Base-by-base conservation (phyloP, 106 monocot species). In the Apostasia shenzhenica region DNA sequence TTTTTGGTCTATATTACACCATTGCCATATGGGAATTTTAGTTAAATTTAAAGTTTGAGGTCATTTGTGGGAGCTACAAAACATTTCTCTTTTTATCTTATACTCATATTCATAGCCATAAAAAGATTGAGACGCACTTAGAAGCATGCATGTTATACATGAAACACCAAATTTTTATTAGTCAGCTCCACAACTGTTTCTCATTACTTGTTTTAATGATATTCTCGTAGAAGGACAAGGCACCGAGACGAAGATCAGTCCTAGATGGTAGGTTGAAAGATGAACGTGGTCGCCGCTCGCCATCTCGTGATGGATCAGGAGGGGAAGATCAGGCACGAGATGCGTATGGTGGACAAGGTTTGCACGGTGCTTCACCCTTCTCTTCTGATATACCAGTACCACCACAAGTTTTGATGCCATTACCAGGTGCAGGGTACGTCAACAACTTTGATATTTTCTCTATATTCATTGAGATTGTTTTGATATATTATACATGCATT, bases 341-440 rank as follows among this genome's bases (percentile, higher is more conserved):
- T 78, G 78, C 81, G 7, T 93, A 81, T 81, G 87, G 80, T 64
- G 79, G 75, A 43, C 83, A 80, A 77, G 83, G 86, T 2, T 70
- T 91, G 67, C 82, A 68, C 69, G 91, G 85, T 43, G 78, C 75
- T 71, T 74, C 83, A 72, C 75, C 88, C 6, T 90, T 90, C 71
- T 75, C 91, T 61, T 67, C 87, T 43, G 92, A 97, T 70, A 75
- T 92, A 4, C 81, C 92, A 1, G 76, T 77, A 59, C 91, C 88
- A 39, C 94, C 93, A 6, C 88, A 85, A 54, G 77, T 99, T 51
- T 76, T 99, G 71, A 90, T 99, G 99, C 99, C 99, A 63, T 90
- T 99, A 42, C 90, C 99, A 57, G 99, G 99, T 67, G 99, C 92
- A 48, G 93, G 99, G 99, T 99, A 90, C 2, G 79, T 61, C 26